Conservation (phyloP, 2,329 filamentous ascomycete genomes). For the Pseudogymnoascus sp. region DNA sequence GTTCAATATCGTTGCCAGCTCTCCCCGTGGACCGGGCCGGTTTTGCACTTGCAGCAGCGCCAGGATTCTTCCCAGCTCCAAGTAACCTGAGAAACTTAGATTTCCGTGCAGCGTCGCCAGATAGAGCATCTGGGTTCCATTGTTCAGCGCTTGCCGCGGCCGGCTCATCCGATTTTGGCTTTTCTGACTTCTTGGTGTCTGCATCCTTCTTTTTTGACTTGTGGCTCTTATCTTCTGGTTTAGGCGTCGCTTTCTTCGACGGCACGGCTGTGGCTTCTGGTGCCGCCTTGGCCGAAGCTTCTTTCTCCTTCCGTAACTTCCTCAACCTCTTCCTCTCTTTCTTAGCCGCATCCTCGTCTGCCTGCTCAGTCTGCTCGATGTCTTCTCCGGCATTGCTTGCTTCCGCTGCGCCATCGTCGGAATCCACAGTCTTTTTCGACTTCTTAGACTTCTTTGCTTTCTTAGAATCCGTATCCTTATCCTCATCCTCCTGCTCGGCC, state of each 20-base stretch:
- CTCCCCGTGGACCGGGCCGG: not conserved
- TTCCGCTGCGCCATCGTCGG: constrained; percentile 10
- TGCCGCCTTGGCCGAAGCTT: not conserved
- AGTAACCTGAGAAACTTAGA: constrained; percentile 29
- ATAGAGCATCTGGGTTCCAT: constrained; percentile 26
- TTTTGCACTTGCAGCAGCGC: constrained; percentile 8
- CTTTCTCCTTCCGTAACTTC: constrained; percentile 11
- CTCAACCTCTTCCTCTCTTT: constrained; percentile 12
- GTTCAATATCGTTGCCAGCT: constrained; percentile 16
- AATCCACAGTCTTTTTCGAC: constrained; percentile 3
- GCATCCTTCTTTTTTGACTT: constrained; percentile 12
- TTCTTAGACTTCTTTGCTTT: constrained; percentile 12
- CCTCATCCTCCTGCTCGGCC: constrained; percentile 11
- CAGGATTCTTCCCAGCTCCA: constrained; percentile 23
- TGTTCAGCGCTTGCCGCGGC: constrained; percentile 14
- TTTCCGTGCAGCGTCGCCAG: constrained; percentile 25
- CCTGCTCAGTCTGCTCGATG: constrained; percentile 10
- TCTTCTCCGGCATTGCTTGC: constrained; percentile 8
- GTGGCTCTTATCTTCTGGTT: constrained; percentile 10
- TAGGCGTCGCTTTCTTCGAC: constrained; percentile 15
- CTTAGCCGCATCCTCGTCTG: constrained; percentile 13
- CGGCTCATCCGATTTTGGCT: not conserved
- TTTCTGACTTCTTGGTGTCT: constrained; percentile 8
- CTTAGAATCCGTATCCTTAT: not conserved
- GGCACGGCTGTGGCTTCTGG: not conserved